Base-by-base conservation (phyloP, 163 green algal genomes). In the Volvox carteri region DNA sequence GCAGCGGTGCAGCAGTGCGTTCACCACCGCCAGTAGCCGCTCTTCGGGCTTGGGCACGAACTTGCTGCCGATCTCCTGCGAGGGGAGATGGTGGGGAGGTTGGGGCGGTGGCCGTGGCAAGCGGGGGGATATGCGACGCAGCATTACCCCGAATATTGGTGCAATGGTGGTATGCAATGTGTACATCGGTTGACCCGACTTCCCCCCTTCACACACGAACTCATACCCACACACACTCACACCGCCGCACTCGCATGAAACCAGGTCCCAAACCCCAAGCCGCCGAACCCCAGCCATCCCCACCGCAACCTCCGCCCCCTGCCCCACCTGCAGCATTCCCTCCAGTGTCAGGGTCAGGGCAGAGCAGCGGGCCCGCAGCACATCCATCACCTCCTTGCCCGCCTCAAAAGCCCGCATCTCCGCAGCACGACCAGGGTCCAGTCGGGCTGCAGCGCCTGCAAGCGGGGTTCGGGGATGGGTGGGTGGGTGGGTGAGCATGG, bases 11-110 rank as follows among this genome's bases (percentile, higher is more conserved):
- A 99, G 95, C 90, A 99, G 94, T 21, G 97, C 97, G 75, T 98
- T 95, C 42, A 99, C 95, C n/a, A 99, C 97, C 4, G 96, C 95
- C 76, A 99, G 92, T 88, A 99, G 94, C 4, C 98, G 91, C 94
- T 99, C 98, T 91, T 99, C 96, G 0, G 97, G 95, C 50, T 94
- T 94, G 2, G 95, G 94, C 52, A 95, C 92, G 86, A 99, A 99
- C 30, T 91, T 93, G 44, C 83, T 91, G 70, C 95, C 95, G 52
- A 97, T 92, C 68, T 98, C 94, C 60, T 89, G 60, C 14, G 58
- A 28, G 48, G 30, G 65, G 30, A 60, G 18, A 19, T 35, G 68
- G 68, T n/a, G 68, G 58, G 23, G 58, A 54, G 68, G 35, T 5
- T 9, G 7, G 35, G 68, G 16, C n/a, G n/a, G n/a, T n/a, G n/a